Percentiles rank a stretch among this genome's conserved stretches.
Evolutionary conservation across 2,329 filamentous ascomycete species (phyloP).

Genomic region (Fusarium setosum): DNA sequence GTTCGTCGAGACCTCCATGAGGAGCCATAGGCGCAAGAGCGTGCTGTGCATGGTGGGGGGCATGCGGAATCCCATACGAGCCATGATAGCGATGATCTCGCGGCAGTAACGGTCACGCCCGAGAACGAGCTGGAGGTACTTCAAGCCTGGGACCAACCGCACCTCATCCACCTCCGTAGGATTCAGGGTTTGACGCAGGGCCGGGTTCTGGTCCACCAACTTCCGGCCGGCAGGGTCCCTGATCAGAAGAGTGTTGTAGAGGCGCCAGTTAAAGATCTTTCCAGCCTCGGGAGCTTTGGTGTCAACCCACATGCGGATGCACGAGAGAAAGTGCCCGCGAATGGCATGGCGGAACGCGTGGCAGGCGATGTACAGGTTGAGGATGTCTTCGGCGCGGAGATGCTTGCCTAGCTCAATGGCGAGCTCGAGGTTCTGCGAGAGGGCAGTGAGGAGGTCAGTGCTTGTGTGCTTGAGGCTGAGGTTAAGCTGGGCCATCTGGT

Average conservation of each 20-base stretch:
- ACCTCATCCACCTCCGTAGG: slow-evolving; percentile 41
- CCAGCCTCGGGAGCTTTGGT: slow-evolving; percentile 66
- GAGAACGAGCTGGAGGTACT: slow-evolving; percentile 76
- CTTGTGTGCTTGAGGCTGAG: slow-evolving; percentile 38
- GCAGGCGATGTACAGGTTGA: slow-evolving; percentile 74
- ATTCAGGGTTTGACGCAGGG: neutral
- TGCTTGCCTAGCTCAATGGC: slow-evolving; percentile 65
- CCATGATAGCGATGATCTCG: slow-evolving; percentile 73
- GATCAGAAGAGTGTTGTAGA: slow-evolving; percentile 68
- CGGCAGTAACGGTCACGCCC: slow-evolving; percentile 66
- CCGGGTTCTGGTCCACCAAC: slow-evolving; percentile 41
- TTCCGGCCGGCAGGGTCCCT: slow-evolving; percentile 67
- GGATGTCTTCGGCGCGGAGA: slow-evolving; percentile 65
- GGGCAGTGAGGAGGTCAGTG: slow-evolving; percentile 56
- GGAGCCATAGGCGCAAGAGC: slow-evolving; percentile 77
- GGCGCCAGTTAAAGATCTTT: slow-evolving; percentile 68
- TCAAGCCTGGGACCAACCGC: slow-evolving; percentile 70
- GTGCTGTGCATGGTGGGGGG: slow-evolving; percentile 59
- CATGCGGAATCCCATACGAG: slow-evolving; percentile 66
- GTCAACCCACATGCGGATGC: slow-evolving; percentile 66
- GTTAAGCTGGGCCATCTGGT: slow-evolving; percentile 24
- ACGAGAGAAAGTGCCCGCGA: slow-evolving; percentile 68
- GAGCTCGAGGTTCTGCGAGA: slow-evolving; percentile 62
- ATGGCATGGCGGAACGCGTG: slow-evolving; percentile 70
- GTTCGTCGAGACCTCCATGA: slow-evolving; percentile 74